Conservation (phyloP, 2,329 filamentous ascomycete genomes). For the Cladosporium velox region DNA sequence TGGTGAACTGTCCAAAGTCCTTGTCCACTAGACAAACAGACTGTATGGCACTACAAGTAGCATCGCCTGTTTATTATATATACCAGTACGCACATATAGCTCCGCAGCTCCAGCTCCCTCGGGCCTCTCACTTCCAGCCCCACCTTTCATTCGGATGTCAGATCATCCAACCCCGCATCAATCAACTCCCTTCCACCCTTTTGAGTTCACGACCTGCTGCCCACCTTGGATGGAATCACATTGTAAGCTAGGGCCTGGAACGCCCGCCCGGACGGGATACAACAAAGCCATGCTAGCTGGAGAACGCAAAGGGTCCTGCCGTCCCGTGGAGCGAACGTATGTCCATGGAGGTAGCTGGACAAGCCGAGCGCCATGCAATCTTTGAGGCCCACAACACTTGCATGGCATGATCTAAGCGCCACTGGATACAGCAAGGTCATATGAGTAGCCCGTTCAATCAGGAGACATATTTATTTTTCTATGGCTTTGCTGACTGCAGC, state of each 20-base stretch:
- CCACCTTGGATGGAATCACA: neutral
- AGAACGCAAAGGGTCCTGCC: neutral
- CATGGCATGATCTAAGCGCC: neutral
- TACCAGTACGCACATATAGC: neutral
- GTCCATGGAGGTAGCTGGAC: neutral
- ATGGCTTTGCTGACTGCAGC: neutral
- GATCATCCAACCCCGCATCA: neutral
- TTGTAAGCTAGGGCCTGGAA: neutral
- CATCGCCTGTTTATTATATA: neutral
- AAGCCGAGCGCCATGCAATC: neutral
- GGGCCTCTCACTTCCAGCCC: conserved; percentile 1
- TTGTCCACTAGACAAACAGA: neutral
- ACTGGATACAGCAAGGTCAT: neutral
- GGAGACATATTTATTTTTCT: neutral
- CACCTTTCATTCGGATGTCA: conserved; percentile 11
- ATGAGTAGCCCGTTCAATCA: neutral
- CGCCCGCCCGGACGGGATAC: neutral
- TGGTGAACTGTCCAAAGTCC: neutral
- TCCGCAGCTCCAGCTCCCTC: neutral
- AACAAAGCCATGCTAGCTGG: neutral
- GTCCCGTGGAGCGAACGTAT: neutral
- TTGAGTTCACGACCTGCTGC: neutral
- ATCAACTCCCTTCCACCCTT: neutral
- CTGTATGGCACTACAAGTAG: neutral
- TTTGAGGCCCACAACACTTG: neutral